Base-by-base conservation (phyloP, 2,329 filamentous ascomycete species). In the Trichophyton benhamiae region DNA sequence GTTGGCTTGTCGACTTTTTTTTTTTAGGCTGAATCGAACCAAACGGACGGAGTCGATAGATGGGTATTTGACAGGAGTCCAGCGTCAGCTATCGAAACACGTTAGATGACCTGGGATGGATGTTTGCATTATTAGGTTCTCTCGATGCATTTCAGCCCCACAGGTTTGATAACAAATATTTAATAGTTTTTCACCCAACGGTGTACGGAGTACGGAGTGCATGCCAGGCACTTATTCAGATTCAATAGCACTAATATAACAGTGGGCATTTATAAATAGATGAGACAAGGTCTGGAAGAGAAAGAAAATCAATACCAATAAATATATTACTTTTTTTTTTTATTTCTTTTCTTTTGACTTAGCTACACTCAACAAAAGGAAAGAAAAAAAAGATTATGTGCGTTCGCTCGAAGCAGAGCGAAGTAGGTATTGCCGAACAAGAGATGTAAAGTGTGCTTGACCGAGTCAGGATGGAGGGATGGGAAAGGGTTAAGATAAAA, bases 381-480 rank as follows among this genome's bases (percentile, higher is more conserved):
- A 55, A 36, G n/a, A 36, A 13, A 8, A 20, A 53, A 53, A 33
- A 33, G 3, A 6, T 17, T 55, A 27, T 55, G 20, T 17, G 33
- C 52, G 15, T n/a, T 55, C 52, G 15, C 22, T 55, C 27, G 11
- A 15, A 30, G 20, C 30, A 20, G 52, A 36, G 13, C n/a, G 52
- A 55, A 27, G 22, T 27, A 52, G 13, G n/a, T 52, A 38, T 38
- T 38, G 33, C 25, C 22, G 22, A 53, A 53, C 22, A 53, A 53
- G 4, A 65, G 65, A 58, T 46, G 61, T 61, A 63, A 60, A 67
- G 60, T 60, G 27, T 30, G 6, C 27, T 30, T 30, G 27, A 27
- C 25, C 3, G 25, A 27, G 25, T 27, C 25, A 27, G 25, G 6
- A 27, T 6, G 64, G 52, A 58, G 57, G 55, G 52, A 58, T 60